Conservation (phyloP, 257 asterid genomes). For the Solanum peruvianum region DNA sequence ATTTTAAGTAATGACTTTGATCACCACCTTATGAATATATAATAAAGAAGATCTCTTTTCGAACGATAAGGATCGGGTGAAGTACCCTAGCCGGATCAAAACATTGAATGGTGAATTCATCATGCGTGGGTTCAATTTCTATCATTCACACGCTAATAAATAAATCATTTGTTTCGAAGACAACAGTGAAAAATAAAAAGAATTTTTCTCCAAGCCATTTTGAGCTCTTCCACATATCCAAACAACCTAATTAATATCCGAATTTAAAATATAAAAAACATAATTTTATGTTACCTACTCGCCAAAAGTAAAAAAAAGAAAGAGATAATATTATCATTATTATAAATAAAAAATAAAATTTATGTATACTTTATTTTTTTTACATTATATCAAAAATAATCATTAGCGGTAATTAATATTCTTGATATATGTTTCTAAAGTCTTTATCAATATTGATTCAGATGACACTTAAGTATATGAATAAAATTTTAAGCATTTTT, state of each 20-base stretch:
- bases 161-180: too few species aligned
- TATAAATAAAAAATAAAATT: too few species aligned
- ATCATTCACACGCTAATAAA: too few species aligned
- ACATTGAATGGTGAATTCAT: neutral
- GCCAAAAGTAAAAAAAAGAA: neutral
- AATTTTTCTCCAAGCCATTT: neutral
- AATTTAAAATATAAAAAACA: neutral
- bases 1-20: neutral
- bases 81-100: neutral
- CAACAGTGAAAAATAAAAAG: neutral
- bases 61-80: too few species aligned
- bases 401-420: too few species aligned
- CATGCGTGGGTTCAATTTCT: neutral
- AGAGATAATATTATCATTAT: too few species aligned
- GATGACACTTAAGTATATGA: too few species aligned
- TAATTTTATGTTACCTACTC: neutral
- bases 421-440: accelerated
- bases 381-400: too few species aligned
- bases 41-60: neutral
- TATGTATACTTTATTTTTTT: too few species aligned
- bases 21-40: neutral
- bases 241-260: neutral
- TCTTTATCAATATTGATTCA: too few species aligned
- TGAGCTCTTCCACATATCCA: neutral
- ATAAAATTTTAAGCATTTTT: too few species aligned